phyloP scores from a whole-genome alignment of 1,284 basidiomycete species.

The Amylostereum areolatum region DNA sequence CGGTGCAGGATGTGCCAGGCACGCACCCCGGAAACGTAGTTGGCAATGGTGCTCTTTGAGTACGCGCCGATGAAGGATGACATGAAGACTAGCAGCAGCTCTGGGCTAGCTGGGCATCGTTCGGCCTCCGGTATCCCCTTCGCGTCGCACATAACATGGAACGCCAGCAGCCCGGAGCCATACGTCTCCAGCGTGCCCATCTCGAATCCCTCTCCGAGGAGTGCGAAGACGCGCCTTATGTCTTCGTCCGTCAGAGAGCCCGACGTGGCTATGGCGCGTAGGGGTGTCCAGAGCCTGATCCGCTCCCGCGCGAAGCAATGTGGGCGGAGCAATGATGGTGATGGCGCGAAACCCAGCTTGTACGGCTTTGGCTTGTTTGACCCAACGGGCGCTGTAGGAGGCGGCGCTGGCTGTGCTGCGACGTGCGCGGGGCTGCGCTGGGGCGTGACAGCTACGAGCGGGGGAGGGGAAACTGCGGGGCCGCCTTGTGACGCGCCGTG shows the following conservation, averaged over 20 bases:
- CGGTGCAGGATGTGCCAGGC: constrained; percentile 22
- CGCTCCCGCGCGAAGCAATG: constrained; percentile 15
- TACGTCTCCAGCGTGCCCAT: constrained; percentile 19
- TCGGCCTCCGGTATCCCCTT: no score
- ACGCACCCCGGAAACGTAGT: constrained; percentile 15
- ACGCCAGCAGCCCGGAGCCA: constrained; percentile 21
- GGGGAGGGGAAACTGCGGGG: constrained; percentile 8
- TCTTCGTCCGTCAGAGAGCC: constrained; percentile 3
- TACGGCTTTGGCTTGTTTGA: constrained; percentile 4
- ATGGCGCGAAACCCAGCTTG: background rate
- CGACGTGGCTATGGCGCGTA: background rate
- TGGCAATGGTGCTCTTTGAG: constrained; percentile 12
- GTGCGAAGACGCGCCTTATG: constrained; percentile 13
- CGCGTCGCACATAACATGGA: constrained; percentile 26
- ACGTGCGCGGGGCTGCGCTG: no score
- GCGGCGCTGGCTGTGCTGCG: no score
- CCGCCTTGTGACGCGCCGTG: background rate
- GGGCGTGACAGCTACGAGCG: background rate
- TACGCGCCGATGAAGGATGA: constrained; percentile 12
- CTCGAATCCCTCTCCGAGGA: constrained; percentile 14
- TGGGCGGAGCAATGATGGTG: constrained; percentile 11
- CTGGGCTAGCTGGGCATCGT: constrained; percentile 14
- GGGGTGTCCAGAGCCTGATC: constrained; percentile 16
- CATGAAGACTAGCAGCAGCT: constrained; percentile 14
- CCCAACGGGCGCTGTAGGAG: background rate